These are phyloP conservation scores for Diaporthe helianthi DNA, from an alignment of 2,329 filamentous ascomycete species.

Conservation along the genomic window DNA sequence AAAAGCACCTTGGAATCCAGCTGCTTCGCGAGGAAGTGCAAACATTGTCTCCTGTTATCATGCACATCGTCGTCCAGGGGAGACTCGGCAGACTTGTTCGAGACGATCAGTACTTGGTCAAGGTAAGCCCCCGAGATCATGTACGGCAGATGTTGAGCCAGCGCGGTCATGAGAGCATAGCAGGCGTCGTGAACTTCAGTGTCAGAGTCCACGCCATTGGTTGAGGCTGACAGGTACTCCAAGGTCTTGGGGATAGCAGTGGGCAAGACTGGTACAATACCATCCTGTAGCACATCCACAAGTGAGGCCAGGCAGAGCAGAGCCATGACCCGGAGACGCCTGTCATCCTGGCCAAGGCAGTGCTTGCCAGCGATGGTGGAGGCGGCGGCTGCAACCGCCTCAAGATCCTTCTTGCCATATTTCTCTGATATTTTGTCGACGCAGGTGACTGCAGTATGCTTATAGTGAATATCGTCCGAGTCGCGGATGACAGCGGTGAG, in stretches of 20 bases:
- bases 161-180: slow-evolving; percentile 78
- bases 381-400: slow-evolving; percentile 77
- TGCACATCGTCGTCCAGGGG: slow-evolving; percentile 67
- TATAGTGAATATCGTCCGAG: slow-evolving; percentile 75
- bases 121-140: slow-evolving; percentile 83
- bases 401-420: slow-evolving; percentile 90
- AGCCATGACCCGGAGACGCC: slow-evolving; percentile 80
- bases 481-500: slow-evolving; percentile 79
- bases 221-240: slow-evolving; percentile 70
- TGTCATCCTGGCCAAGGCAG: slow-evolving; percentile 77
- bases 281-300: slow-evolving; percentile 85
- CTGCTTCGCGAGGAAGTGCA: slow-evolving; percentile 77
- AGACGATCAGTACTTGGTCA: slow-evolving; percentile 73
- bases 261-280: slow-evolving; percentile 83
- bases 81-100: slow-evolving; percentile 73
- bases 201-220: slow-evolving; percentile 60
- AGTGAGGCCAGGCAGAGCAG: slow-evolving; percentile 87
- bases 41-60: slow-evolving; percentile 71
- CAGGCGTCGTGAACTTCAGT: slow-evolving; percentile 79
- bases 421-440: slow-evolving; percentile 93
- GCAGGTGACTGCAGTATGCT: slow-evolving; percentile 85
- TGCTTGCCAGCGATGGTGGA: slow-evolving; percentile 76
- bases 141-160: slow-evolving; percentile 85
- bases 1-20: slow-evolving; percentile 81
- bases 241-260: slow-evolving; percentile 76